phyloP scores from a whole-genome alignment of 495 filamentous ascomycete genomes.

The Aspergillus kassunensis region DNA sequence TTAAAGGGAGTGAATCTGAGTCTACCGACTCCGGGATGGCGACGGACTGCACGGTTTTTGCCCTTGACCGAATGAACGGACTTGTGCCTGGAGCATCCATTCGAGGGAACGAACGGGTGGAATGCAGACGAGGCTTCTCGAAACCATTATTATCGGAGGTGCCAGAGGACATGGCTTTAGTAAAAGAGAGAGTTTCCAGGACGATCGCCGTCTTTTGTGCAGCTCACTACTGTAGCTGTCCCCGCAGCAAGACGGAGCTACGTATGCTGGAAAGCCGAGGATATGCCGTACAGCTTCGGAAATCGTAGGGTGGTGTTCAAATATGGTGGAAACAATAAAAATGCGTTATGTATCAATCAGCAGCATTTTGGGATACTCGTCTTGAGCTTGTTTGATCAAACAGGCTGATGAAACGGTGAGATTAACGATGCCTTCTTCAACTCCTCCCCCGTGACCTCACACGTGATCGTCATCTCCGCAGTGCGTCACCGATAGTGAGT shows the following conservation, averaged over 20 bases:
- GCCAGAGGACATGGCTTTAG: constrained; percentile 23
- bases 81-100: constrained; percentile 44
- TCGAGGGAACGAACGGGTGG: constrained; percentile 52
- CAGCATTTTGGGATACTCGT: neutral
- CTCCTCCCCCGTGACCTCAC: constrained; percentile 7
- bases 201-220: neutral
- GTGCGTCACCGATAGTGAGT: constrained; percentile 26
- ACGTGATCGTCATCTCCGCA: constrained; percentile 20
- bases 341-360: neutral
- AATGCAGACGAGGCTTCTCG: constrained; percentile 31
- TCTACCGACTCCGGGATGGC: constrained; percentile 40
- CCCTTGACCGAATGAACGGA: constrained; percentile 48
- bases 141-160: constrained; percentile 27
- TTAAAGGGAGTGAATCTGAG: constrained; percentile 23
- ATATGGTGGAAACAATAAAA: neutral
- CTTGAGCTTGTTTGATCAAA: neutral
- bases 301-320: neutral
- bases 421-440: neutral
- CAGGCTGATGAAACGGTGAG: neutral
- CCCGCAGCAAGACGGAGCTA: constrained; percentile 4
- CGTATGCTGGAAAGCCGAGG: neutral
- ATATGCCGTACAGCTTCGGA: neutral
- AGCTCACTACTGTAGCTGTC: constrained; percentile 5
- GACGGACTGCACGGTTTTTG: constrained; percentile 59
- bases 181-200: neutral